These are phyloP conservation scores for Fusarium devonianum DNA, from an alignment of 2,329 filamentous ascomycete genomes.

Conservation along the genomic window DNA sequence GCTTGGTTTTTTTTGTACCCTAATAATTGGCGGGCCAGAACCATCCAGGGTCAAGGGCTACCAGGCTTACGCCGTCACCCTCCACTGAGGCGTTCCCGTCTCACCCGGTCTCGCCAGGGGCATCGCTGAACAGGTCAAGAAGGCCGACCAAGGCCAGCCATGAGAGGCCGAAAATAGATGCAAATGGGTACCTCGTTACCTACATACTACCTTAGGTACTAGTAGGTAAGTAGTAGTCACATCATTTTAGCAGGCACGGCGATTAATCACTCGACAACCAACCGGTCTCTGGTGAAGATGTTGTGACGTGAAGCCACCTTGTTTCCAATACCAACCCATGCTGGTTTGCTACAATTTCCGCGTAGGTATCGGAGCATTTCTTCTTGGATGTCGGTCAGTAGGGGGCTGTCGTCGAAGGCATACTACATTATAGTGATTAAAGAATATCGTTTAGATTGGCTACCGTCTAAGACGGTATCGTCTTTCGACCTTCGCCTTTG, in stretches of 20 bases:
- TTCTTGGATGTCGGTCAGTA: too few species aligned
- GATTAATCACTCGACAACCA: not conserved
- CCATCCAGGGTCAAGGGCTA: slow-evolving; percentile 14
- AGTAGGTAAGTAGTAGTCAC: not conserved
- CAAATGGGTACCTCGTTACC: not conserved
- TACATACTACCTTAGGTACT: not conserved
- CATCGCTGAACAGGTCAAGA: slow-evolving; percentile 1
- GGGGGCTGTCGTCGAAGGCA: too few species aligned
- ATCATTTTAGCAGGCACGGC: not conserved
- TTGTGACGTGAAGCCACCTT: too few species aligned
- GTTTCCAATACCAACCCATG: too few species aligned
- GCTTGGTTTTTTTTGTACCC: too few species aligned
- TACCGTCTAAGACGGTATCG: not conserved
- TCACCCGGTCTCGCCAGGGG: slow-evolving; percentile 12
- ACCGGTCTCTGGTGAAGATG: not conserved
- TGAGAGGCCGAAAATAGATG: slow-evolving; percentile 11
- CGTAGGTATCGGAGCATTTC: too few species aligned
- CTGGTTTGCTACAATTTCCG: too few species aligned
- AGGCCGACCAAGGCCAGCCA: slow-evolving; percentile 5
- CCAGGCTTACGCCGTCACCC: slow-evolving; percentile 3
- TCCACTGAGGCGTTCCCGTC: slow-evolving; percentile 10
- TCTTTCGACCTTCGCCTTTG: not conserved
- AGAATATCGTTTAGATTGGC: not conserved
- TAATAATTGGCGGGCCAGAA: too few species aligned
- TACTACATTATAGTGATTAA: too few species aligned